phyloP scores from a whole-genome alignment of 2,329 filamentous ascomycete genomes.

The Emericellopsis atlantica region DNA sequence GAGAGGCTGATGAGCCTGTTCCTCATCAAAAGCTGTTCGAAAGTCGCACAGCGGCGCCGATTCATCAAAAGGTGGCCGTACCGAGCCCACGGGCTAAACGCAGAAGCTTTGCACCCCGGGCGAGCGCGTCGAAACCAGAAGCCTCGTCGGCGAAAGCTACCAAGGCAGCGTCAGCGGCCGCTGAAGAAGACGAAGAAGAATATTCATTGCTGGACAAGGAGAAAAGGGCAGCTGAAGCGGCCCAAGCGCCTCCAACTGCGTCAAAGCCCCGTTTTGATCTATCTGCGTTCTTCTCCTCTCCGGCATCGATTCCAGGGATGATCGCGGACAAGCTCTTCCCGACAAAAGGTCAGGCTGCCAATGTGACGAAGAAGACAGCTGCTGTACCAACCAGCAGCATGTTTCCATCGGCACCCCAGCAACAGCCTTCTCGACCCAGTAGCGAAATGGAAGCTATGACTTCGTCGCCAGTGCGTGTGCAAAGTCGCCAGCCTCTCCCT shows the following conservation, averaged over 20 bases:
- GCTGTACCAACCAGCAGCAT: constrained; percentile 22
- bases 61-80: constrained; percentile 11
- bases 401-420: constrained; percentile 22
- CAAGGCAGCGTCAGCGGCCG: neutral
- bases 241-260: constrained; percentile 2
- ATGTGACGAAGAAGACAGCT: constrained; percentile 2
- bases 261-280: constrained; percentile 26
- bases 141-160: neutral
- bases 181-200: constrained; percentile 18
- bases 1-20: constrained; percentile 18
- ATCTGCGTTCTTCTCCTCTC: constrained; percentile 45
- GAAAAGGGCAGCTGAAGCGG: constrained; percentile 6
- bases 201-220: constrained; percentile 28
- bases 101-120: constrained; percentile 4
- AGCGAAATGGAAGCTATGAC: constrained; percentile 19
- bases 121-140: too few relatives aligned
- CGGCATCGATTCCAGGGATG: constrained; percentile 24
- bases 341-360: neutral
- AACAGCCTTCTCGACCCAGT: constrained; percentile 16
- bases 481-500: neutral
- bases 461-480: constrained; percentile 14
- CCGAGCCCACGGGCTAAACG: constrained; percentile 25
- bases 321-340: constrained; percentile 17
- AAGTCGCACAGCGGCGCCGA: constrained; percentile 9
- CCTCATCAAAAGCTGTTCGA: constrained; percentile 15